A percentile compares a stretch with the other conserved stretches of the same genome.
phyloP scores from a whole-genome alignment of 352 stramenopile species.

The Stramenopiles sp. region DNA sequence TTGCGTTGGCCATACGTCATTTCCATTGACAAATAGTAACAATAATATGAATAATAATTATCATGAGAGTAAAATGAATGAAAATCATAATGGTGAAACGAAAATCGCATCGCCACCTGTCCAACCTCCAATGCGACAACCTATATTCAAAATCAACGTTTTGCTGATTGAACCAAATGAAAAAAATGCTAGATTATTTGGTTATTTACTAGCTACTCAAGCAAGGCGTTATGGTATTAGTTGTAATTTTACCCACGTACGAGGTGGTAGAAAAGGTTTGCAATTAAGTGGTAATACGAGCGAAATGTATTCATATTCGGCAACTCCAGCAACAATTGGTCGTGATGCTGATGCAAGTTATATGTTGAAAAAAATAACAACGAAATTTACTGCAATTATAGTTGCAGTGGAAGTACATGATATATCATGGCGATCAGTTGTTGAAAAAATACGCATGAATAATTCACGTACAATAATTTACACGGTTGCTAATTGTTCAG shows the following conservation, averaged over 20 bases:
- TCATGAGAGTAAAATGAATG: background rate
- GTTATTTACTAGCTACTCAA: background rate
- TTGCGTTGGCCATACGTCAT: background rate
- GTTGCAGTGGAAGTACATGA: background rate
- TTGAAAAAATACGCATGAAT: background rate
- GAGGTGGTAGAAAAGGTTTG: too few species aligned
- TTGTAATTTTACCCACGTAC: too few species aligned
- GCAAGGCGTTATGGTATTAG: background rate
- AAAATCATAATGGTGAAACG: too few species aligned
- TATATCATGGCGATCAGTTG: background rate
- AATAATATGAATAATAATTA: too few species aligned
- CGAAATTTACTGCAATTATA: background rate
- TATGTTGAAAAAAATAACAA: background rate
- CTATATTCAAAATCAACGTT: background rate
- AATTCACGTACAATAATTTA: background rate
- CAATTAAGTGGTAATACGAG: background rate
- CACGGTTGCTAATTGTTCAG: too few species aligned
- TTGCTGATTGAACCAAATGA: slow-evolving; percentile 1
- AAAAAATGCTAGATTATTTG: background rate
- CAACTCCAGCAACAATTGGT: too few species aligned
- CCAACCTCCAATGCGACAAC: too few species aligned
- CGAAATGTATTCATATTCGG: too few species aligned
- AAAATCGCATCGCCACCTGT: too few species aligned
- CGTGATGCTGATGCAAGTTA: too few species aligned
- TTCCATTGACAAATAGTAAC: background rate